Conservation (phyloP, 805 yeast genomes). For the Tetrapisispora phaffii region DNA sequence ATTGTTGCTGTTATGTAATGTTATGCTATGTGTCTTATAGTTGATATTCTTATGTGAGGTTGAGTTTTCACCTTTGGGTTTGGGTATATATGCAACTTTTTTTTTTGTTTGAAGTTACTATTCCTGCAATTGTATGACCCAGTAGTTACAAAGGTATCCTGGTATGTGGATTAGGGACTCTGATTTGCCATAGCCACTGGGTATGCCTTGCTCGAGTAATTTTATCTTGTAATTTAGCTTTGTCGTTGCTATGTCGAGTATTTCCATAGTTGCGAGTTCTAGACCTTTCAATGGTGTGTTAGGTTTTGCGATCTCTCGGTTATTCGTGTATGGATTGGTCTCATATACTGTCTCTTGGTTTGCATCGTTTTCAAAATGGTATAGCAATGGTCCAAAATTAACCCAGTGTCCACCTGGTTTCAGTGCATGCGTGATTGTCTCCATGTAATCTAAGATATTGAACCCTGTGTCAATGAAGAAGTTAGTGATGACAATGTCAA, state of each 20-base stretch:
- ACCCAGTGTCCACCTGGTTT: slow-evolving; percentile 42
- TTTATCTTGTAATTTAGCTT: slow-evolving; percentile 41
- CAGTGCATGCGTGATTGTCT: slow-evolving; percentile 37
- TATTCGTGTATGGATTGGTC: slow-evolving; percentile 15
- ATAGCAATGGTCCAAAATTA: slow-evolving; percentile 52
- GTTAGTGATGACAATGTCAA: slow-evolving; percentile 40
- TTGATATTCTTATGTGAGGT: too few species aligned
- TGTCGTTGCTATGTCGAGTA: slow-evolving; percentile 34
- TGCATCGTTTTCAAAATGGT: slow-evolving; percentile 53
- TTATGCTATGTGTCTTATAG: too few species aligned
- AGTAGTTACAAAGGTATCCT: slow-evolving; percentile 50
- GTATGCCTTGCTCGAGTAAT: slow-evolving; percentile 34
- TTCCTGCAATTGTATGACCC: slow-evolving; percentile 40
- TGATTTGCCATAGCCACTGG: slow-evolving; percentile 43
- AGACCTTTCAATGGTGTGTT: slow-evolving; percentile 32
- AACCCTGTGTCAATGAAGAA: slow-evolving; percentile 50
- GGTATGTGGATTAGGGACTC: slow-evolving; percentile 37
- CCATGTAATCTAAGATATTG: slow-evolving; percentile 44
- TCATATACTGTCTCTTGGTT: slow-evolving; percentile 19
- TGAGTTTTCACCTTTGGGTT: too few species aligned
- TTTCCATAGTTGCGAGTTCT: slow-evolving; percentile 47
- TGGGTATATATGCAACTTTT: too few species aligned
- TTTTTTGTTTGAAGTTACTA: too few species aligned
- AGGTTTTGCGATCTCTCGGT: slow-evolving; percentile 15
- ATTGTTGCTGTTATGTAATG: too few species aligned